Evolutionary conservation across 2,329 filamentous ascomycete species (phyloP), one percentile per base, ranked within the genome.

Genomic region (Xylaria multiplex): DNA sequence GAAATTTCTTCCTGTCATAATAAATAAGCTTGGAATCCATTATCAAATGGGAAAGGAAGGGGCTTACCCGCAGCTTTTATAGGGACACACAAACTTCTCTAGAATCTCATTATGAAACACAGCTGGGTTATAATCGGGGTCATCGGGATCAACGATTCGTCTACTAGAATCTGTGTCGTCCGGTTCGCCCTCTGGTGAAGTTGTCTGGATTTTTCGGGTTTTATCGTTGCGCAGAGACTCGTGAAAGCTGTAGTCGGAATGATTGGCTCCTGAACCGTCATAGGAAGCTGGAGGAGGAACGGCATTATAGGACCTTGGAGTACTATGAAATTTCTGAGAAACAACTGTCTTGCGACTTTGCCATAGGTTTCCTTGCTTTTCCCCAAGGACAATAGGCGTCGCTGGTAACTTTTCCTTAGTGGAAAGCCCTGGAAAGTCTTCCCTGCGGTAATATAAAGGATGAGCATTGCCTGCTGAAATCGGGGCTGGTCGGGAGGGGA

Each of bases 1-100:
- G 76, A 73, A 82, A 84, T 2, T 76, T 77, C 64, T 83, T 83
- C 1, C 82, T 85, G 61, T 8, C 1, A 16, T 24, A 42, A 7
- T 27, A 4, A 56, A 43, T 58, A 30, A 59, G 60, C 75, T 61
- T 74, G 65, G 45, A 22, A 40, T 22, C 1, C 24, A 8, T 5
- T 16, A 35, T 55, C 11, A 9, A 53, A 52, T n/a, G 19, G 16
- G 2, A 3, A 50, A 3, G 24, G 30, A 6, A n/a, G 11, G 16
- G n/a, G 55, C 66, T 62, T 67, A 70, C 68, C n/a, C 16, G 42
- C 68, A 70, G 22, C 8, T 54, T n/a, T 54, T 64, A 30, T 68
- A 48, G 22, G 68, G 68, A 22, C 68, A 69, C 16, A 64, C 62
- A 24, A 55, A 69, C 57, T 59, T 58, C 16, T 66, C 27, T 8